These are phyloP conservation scores for Flaveria sonorensis DNA, from an alignment of 129 eudicot genomes.

Conservation along the genomic window DNA sequence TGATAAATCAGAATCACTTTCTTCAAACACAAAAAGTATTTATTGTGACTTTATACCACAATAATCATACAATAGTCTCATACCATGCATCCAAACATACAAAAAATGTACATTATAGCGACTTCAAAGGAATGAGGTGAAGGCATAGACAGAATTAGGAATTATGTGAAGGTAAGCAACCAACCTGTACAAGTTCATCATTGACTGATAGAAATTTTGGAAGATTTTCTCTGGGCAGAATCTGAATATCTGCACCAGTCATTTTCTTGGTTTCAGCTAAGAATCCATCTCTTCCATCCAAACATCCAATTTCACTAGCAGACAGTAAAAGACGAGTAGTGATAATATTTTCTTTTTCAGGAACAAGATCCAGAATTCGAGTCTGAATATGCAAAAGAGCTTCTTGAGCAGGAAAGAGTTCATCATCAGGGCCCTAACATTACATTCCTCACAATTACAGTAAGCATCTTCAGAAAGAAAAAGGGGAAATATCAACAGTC, in stretches of 20 bases:
- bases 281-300: constrained; percentile 64
- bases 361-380: constrained; percentile 80
- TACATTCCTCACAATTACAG: constrained; percentile 25
- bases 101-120: neutral
- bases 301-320: constrained; percentile 74
- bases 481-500: neutral
- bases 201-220: constrained; percentile 64
- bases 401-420: constrained; percentile 98
- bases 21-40: neutral
- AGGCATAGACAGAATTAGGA: constrained; percentile 16
- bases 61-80: neutral
- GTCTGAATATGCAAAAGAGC: constrained; percentile 96
- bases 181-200: constrained; percentile 88
- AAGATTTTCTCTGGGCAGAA: constrained; percentile 67
- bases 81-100: constrained; percentile 1
- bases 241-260: constrained; percentile 72
- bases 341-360: constrained; percentile 79
- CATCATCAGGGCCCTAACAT: constrained; percentile 88
- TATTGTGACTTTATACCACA: neutral
- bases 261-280: constrained; percentile 61
- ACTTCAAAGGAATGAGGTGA: neutral
- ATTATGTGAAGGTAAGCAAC: constrained; percentile 21
- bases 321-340: constrained; percentile 86
- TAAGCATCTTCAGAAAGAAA: constrained; percentile 35
- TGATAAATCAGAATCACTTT: neutral